Base-by-base conservation (phyloP, 331 rosid species). In the Quercus phellos region DNA sequence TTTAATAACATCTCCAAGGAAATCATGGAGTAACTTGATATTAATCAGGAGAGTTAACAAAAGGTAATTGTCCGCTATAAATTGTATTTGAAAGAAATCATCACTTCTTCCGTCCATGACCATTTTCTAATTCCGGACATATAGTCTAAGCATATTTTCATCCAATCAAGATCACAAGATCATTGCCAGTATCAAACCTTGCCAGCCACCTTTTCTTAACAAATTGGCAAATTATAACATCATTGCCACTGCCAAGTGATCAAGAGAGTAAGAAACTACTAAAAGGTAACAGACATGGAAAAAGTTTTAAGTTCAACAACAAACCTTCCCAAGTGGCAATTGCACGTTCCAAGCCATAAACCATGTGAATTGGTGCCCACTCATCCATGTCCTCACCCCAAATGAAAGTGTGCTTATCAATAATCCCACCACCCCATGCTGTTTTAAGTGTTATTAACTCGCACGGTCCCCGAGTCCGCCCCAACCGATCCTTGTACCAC, bases 321-420 rank as follows among this genome's bases (percentile, higher is more conserved):
- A 78, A 27, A 94, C 99, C 99, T 86, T 94, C 99, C 99, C 98
- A 94, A 61, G 98, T 92, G 67, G 98, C 97, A 27, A 94, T 84
- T 63, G 99, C 99, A 30, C 84, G 94, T 83, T 94, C 97, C 94
- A 94, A 27, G 78, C 99, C 99, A 66, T 92, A 94, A 73, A 94
- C 85, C 99, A 94, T 94, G 90, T 91, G 96, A 74, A 94, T 88
- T 22, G 96, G 99, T 0, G 94, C 97, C 90, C 92, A 94, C 85
- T 92, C 99, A 82, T 94, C 99, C 98, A 94, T 84, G 86, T 94
- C 99, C n/a, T 94, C 99, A 1, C 98, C 97, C 99, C 99, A 94
- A 77, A 92, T 87, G 85, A 94, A 92, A 18, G 98, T 94, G 80
- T 94, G 80, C 78, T 90, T 94, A 80, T 94, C 98, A 84, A 94